A percentile compares a stretch with the other conserved stretches of the same genome.
Conservation (phyloP, 768 basidiomycete species). For the Suillus subaureus region DNA sequence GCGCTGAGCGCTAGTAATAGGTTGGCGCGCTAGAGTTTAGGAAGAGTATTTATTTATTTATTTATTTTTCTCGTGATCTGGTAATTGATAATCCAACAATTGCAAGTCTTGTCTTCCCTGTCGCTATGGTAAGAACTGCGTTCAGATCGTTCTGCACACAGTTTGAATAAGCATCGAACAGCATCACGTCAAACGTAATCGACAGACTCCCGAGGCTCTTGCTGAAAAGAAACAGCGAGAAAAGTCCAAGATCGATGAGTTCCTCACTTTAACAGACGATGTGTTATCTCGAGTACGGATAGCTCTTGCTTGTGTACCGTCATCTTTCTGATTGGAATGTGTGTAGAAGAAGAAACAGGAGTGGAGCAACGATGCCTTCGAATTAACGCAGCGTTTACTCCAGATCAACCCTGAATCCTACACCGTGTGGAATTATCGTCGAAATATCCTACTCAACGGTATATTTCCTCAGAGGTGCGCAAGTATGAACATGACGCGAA, state of each 20-base stretch:
- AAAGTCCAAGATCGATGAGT: constrained; percentile 73
- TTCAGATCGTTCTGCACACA: not conserved
- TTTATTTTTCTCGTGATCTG: not conserved
- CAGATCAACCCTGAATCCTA: constrained; percentile 94
- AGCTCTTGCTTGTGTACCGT: constrained; percentile 2
- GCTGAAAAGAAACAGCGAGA: constrained; percentile 73
- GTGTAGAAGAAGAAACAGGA: constrained; percentile 69
- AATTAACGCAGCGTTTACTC: constrained; percentile 76
- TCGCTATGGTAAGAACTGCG: constrained; percentile 27
- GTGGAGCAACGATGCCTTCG: constrained; percentile 73
- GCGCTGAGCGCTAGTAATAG: not conserved
- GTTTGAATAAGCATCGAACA: constrained; percentile 27
- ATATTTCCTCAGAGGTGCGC: constrained; percentile 68
- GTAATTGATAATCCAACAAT: not conserved
- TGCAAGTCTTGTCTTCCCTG: not conserved
- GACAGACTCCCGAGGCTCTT: constrained; percentile 58
- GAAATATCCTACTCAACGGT: constrained; percentile 73
- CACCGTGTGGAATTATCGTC: constrained; percentile 93
- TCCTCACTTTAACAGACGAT: constrained; percentile 63
- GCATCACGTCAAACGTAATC: constrained; percentile 73
- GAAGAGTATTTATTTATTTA: not conserved
- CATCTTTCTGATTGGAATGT: constrained; percentile 8
- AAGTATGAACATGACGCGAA: not conserved
- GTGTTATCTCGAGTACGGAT: constrained; percentile 64
- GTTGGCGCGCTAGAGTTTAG: not conserved